phyloP scores from a whole-genome alignment of 1,284 basidiomycete species.

The Moniliella sp. region DNA sequence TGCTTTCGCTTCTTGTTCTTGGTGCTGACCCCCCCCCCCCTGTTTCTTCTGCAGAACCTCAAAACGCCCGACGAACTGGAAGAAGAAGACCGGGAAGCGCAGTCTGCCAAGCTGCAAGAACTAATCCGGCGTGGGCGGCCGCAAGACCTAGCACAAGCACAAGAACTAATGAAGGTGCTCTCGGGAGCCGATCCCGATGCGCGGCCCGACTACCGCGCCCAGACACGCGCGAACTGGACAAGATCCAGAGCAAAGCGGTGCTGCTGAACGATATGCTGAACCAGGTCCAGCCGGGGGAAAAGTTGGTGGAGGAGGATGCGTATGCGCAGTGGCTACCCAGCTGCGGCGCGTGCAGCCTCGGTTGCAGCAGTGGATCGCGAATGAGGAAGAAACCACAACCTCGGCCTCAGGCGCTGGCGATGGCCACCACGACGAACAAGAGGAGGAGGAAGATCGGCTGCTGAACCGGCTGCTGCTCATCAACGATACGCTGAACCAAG shows the following conservation, averaged over 20 bases:
- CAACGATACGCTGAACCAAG: slow-evolving; percentile 90
- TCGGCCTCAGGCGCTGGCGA: no score
- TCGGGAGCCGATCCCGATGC: slow-evolving; percentile 85
- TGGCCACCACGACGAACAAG: neutral
- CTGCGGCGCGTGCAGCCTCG: slow-evolving; percentile 67
- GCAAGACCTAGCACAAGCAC: slow-evolving; percentile 76
- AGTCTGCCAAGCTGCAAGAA: slow-evolving; percentile 90
- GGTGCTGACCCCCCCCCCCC: no score
- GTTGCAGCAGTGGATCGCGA: slow-evolving; percentile 94
- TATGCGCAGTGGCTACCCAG: slow-evolving; percentile 80
- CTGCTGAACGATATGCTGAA: slow-evolving; percentile 88
- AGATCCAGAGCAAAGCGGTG: slow-evolving; percentile 79
- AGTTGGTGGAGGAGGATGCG: slow-evolving; percentile 51
- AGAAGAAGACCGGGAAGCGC: slow-evolving; percentile 77
- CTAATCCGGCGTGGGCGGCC: slow-evolving; percentile 87
- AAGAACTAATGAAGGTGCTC: slow-evolving; percentile 89
- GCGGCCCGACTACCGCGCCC: slow-evolving; percentile 72
- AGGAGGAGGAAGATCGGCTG: no score
- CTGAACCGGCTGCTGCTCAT: slow-evolving; percentile 75
- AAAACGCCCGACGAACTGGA: slow-evolving; percentile 91
- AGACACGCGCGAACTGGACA: slow-evolving; percentile 74
- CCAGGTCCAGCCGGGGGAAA: slow-evolving; percentile 54
- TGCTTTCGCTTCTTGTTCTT: no score
- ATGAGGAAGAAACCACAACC: slow-evolving; percentile 45
- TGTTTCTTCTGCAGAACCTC: no score